Evolutionary conservation across 2,329 filamentous ascomycete species (phyloP).

Genomic region (Fusarium oligoseptatum): DNA sequence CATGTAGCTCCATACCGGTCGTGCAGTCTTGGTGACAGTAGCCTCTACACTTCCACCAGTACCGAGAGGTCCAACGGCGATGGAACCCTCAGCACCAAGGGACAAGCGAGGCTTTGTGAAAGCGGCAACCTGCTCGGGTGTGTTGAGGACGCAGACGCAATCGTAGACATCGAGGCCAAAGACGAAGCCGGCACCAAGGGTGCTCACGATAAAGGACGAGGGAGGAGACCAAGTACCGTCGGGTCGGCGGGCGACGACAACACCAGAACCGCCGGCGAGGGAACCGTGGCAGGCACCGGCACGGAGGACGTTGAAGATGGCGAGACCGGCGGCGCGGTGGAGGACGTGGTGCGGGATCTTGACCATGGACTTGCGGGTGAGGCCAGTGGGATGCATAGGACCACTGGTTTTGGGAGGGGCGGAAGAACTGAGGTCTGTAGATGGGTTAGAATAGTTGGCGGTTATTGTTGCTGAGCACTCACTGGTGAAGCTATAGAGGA

Average conservation of each 20-base stretch:
- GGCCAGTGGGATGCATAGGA: slow-evolving; percentile 50
- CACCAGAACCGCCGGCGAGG: slow-evolving; percentile 70
- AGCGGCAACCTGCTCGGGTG: slow-evolving; percentile 73
- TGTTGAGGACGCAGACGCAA: slow-evolving; percentile 82
- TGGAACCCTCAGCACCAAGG: slow-evolving; percentile 77
- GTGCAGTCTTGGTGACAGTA: slow-evolving; percentile 50
- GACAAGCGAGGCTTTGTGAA: slow-evolving; percentile 77
- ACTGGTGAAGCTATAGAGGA: slow-evolving; percentile 79
- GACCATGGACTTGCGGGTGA: slow-evolving; percentile 51
- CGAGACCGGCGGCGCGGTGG: slow-evolving; percentile 68
- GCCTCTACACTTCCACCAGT: slow-evolving; percentile 71
- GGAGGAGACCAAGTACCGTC: slow-evolving; percentile 79
- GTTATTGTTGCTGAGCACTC: slow-evolving; percentile 15
- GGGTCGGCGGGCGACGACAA: slow-evolving; percentile 68
- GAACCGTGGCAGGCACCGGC: slow-evolving; percentile 68
- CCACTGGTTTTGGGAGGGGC: slow-evolving; percentile 37
- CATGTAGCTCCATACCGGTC: slow-evolving; percentile 84
- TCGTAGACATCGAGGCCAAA: slow-evolving; percentile 83
- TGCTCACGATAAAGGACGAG: slow-evolving; percentile 79
- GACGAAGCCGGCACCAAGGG: slow-evolving; percentile 77
- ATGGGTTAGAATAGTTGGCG: slow-evolving; percentile 14
- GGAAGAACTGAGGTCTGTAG: slow-evolving; percentile 38
- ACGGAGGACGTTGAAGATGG: slow-evolving; percentile 74
- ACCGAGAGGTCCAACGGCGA: slow-evolving; percentile 70
- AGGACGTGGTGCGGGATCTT: slow-evolving; percentile 62